Evolutionary conservation across 495 filamentous ascomycete species (phyloP).

Genomic region (Symbiotaphrina buchneri): DNA sequence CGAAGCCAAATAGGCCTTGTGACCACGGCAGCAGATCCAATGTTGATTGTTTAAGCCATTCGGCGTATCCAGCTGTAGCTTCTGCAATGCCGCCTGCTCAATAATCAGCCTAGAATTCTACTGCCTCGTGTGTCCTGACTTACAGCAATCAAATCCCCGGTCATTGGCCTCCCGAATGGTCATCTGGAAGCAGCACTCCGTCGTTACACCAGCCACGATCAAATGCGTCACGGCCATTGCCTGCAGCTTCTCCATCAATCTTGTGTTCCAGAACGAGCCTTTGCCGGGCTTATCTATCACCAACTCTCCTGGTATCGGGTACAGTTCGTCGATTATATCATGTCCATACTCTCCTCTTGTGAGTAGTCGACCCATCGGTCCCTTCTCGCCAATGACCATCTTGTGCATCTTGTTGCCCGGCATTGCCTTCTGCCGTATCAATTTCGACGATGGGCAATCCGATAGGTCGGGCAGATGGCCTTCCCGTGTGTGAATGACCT

Average conservation of each 20-base stretch:
- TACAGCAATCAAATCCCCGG: slow-evolving; percentile 14
- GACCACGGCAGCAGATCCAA: slow-evolving; percentile 23
- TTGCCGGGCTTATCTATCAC: slow-evolving; percentile 15
- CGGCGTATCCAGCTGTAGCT: slow-evolving; percentile 21
- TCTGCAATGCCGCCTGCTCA: slow-evolving; percentile 17
- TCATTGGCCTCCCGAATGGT: slow-evolving; percentile 13
- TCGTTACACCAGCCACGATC: slow-evolving; percentile 12
- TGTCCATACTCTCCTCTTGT: slow-evolving; percentile 16
- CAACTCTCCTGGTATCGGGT: slow-evolving; percentile 11
- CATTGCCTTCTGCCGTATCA: slow-evolving; percentile 18
- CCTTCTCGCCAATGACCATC: slow-evolving; percentile 23
- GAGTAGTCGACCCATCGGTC: slow-evolving; percentile 12
- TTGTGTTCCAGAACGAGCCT: slow-evolving; percentile 13
- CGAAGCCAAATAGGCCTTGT: slow-evolving; percentile 26
- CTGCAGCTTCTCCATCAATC: slow-evolving; percentile 11
- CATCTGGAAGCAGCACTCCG: slow-evolving; percentile 13
- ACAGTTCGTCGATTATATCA: slow-evolving; percentile 11
- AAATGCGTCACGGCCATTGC: slow-evolving; percentile 12
- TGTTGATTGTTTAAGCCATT: slow-evolving; percentile 15
- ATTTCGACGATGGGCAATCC: slow-evolving; percentile 26
- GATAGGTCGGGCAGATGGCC: slow-evolving; percentile 24
- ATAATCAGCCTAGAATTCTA: slow-evolving; percentile 4
- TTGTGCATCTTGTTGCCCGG: slow-evolving; percentile 17
- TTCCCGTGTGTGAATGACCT: slow-evolving; percentile 3
- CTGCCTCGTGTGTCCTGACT: too few species aligned